A percentile compares a stretch with the other conserved stretches of the same genome.
phyloP scores from a whole-genome alignment of 2,329 filamentous ascomycete genomes.

The Dryadomyces quercivorus region DNA sequence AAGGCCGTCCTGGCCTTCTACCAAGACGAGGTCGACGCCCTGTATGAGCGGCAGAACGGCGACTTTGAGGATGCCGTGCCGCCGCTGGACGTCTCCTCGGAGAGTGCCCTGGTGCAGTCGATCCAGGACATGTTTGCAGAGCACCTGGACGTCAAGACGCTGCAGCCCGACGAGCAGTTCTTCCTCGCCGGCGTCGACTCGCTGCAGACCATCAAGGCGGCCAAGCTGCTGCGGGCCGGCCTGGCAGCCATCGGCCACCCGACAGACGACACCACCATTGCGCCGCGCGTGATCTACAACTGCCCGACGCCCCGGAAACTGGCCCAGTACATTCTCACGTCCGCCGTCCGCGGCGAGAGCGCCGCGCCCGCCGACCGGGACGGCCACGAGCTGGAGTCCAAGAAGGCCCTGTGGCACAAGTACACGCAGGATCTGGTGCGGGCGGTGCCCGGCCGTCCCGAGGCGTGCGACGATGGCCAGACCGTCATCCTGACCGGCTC shows the following conservation, averaged over 20 bases:
- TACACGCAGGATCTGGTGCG: constrained; percentile 21
- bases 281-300: constrained; percentile 26
- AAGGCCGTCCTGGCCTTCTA: constrained; percentile 19
- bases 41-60: not conserved
- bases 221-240: constrained; percentile 22
- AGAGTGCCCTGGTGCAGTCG: constrained; percentile 17
- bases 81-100: constrained; percentile 17
- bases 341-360: not conserved
- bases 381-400: constrained; percentile 13
- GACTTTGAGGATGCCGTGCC: not conserved
- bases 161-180: constrained; percentile 23
- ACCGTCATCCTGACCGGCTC: constrained; percentile 34
- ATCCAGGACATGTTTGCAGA: constrained; percentile 20
- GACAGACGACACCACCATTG: constrained; percentile 21
- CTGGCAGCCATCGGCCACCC: constrained; percentile 18
- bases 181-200: constrained; percentile 28
- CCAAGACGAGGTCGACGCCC: not conserved
- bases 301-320: constrained; percentile 25
- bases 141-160: constrained; percentile 14
- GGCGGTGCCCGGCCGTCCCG: constrained; percentile 14
- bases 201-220: constrained; percentile 26
- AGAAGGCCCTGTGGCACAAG: constrained; percentile 22
- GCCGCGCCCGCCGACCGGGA: not conserved
- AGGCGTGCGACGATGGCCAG: constrained; percentile 19
- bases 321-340: constrained; percentile 18